Conservation (phyloP, 208 protist genomes). For the Crithidia sp. region DNA sequence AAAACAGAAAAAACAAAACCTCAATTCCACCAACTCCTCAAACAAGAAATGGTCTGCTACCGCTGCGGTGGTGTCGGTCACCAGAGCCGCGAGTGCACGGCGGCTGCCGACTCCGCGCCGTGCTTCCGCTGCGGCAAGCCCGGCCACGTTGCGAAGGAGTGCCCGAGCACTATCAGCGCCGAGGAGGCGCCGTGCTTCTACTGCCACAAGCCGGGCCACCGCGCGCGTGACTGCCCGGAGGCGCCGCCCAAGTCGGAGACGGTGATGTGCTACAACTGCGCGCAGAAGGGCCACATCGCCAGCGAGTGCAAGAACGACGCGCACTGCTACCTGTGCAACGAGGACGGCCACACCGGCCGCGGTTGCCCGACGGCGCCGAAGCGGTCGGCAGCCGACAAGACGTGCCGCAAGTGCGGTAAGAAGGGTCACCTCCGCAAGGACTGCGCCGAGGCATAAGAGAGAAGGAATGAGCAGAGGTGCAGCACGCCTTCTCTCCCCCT, state of each 20-base stretch:
- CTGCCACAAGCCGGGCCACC: constrained; percentile 88
- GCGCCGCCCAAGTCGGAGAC: constrained; percentile 71
- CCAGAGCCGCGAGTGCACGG: constrained; percentile 79
- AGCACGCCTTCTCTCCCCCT: too few species aligned
- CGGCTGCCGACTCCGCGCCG: constrained; percentile 43
- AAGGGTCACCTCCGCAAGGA: constrained; percentile 77
- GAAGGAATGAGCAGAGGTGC: background rate
- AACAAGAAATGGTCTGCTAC: constrained; percentile 81
- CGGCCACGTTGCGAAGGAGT: constrained; percentile 83
- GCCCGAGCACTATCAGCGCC: constrained; percentile 61
- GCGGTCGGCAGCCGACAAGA: constrained; percentile 41
- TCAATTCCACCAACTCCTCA: background rate
- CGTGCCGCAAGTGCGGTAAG: constrained; percentile 80
- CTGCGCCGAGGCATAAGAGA: constrained; percentile 58
- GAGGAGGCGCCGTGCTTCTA: constrained; percentile 87
- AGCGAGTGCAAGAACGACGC: constrained; percentile 73
- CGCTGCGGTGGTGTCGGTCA: constrained; percentile 83
- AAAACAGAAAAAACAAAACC: constrained; percentile 2
- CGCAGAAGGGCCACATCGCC: constrained; percentile 79
- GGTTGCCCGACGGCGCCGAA: constrained; percentile 62
- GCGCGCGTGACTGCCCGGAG: constrained; percentile 85
- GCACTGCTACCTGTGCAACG: constrained; percentile 86
- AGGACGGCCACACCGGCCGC: constrained; percentile 81
- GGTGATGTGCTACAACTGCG: constrained; percentile 84
- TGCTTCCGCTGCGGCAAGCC: constrained; percentile 87